A percentile compares a stretch with the other conserved stretches of the same genome.
Evolutionary conservation across 1,284 basidiomycete species (phyloP).

Genomic region (Tylopilus sp.): DNA sequence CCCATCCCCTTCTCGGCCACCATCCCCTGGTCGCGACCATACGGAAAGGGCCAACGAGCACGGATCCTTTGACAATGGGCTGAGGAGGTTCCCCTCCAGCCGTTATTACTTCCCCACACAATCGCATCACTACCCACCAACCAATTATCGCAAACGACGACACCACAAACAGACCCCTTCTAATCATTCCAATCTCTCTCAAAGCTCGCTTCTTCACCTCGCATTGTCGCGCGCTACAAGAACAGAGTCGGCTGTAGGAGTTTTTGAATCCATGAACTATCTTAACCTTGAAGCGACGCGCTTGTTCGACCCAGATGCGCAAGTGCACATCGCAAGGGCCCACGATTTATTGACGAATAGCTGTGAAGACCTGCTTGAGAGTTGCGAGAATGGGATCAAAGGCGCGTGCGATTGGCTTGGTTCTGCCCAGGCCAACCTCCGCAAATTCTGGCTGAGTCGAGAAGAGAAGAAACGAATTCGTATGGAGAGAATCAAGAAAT

Average conservation of each 20-base stretch:
- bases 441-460: constrained; percentile 35
- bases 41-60: constrained; percentile 2
- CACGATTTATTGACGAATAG: constrained; percentile 53
- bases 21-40: constrained; percentile 23
- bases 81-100: neutral
- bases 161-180: constrained; percentile 12
- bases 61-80: neutral
- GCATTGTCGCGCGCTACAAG: constrained; percentile 29
- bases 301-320: constrained; percentile 48
- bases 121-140: constrained; percentile 13
- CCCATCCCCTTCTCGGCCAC: constrained; percentile 26
- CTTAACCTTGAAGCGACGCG: constrained; percentile 66
- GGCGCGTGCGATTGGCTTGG: constrained; percentile 52
- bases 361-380: constrained; percentile 52
- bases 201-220: constrained; percentile 30
- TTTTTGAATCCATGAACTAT: constrained; percentile 77
- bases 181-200: constrained; percentile 20
- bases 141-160: constrained; percentile 27
- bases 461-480: constrained; percentile 34
- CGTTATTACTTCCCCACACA: constrained; percentile 10
- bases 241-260: constrained; percentile 64
- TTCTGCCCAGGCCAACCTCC: constrained; percentile 38
- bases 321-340: constrained; percentile 47
- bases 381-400: constrained; percentile 43
- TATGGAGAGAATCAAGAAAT: constrained; percentile 35